Percentiles rank a stretch among this genome's conserved stretches.
These are phyloP conservation scores for Chrysoporthe cubensis DNA, from an alignment of 2,329 filamentous ascomycete species.

Conservation along the genomic window DNA sequence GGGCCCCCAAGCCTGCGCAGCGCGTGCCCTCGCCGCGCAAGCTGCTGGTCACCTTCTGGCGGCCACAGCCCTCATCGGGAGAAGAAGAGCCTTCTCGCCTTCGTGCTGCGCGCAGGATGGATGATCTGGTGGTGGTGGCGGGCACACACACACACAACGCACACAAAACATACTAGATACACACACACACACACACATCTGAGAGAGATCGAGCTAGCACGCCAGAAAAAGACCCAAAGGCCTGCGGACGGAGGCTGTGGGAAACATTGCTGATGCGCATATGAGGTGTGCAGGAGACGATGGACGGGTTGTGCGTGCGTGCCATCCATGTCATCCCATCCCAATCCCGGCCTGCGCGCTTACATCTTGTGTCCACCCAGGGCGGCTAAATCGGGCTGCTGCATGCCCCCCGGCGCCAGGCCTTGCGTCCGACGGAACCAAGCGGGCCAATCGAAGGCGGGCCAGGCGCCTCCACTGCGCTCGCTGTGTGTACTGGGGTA, in stretches of 20 bases:
- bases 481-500: too few species aligned
- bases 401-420: constrained; percentile 6
- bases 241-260: constrained; percentile 1
- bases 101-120: too few species aligned
- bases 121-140: too few species aligned
- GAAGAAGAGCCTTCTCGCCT: too few species aligned
- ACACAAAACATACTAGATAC: too few species aligned
- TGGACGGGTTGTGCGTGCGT: background rate
- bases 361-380: constrained; percentile 3
- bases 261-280: constrained; percentile 3
- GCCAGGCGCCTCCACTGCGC: background rate
- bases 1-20: too few species aligned
- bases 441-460: background rate
- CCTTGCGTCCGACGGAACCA: background rate
- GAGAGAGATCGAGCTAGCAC: background rate
- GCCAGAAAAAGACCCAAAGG: background rate
- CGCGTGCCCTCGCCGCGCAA: too few species aligned
- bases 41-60: too few species aligned
- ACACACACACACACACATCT: background rate
- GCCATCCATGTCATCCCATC: background rate
- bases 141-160: too few species aligned
- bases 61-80: too few species aligned
- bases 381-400: constrained; percentile 7
- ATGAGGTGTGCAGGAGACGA: background rate
- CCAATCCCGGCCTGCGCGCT: constrained; percentile 13